Evolutionary conservation across 768 basidiomycete genomes (phyloP).

Genomic region (Mycena galericulata): DNA sequence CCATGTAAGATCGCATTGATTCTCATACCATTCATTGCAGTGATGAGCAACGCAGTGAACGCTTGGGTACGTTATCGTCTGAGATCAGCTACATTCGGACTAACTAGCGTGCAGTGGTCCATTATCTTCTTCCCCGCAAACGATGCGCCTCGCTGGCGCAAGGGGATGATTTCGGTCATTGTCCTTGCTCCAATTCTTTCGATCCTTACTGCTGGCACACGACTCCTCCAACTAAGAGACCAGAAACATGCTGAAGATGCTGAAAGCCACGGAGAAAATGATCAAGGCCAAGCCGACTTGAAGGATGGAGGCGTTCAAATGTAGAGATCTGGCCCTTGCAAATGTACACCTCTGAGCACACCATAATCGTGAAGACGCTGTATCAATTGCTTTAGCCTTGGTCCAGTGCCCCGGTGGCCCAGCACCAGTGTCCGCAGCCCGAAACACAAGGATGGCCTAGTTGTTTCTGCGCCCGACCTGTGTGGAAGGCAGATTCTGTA

Average conservation of each 20-base stretch:
- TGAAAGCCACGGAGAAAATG: neutral
- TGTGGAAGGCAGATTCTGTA: constrained; percentile 36
- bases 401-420: constrained; percentile 57
- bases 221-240: constrained; percentile 25
- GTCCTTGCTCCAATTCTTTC: constrained; percentile 66
- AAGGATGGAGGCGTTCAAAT: neutral
- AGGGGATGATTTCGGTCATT: constrained; percentile 79
- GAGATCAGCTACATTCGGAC: neutral
- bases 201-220: constrained; percentile 40
- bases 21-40: constrained; percentile 5
- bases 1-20: neutral
- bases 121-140: constrained; percentile 80
- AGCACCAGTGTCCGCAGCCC: constrained; percentile 88
- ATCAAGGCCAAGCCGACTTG: neutral
- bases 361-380: too few relatives aligned
- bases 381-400: constrained; percentile 1
- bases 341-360: neutral
- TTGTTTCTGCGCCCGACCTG: constrained; percentile 39
- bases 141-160: constrained; percentile 74
- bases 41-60: constrained; percentile 37
- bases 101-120: constrained; percentile 58
- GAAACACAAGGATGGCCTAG: constrained; percentile 78
- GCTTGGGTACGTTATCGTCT: constrained; percentile 25
- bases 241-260: neutral
- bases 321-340: neutral